Percentiles rank a stretch among this genome's conserved stretches.
Conservation (phyloP, 805 yeast genomes). For the Kodamaea sagamina region DNA sequence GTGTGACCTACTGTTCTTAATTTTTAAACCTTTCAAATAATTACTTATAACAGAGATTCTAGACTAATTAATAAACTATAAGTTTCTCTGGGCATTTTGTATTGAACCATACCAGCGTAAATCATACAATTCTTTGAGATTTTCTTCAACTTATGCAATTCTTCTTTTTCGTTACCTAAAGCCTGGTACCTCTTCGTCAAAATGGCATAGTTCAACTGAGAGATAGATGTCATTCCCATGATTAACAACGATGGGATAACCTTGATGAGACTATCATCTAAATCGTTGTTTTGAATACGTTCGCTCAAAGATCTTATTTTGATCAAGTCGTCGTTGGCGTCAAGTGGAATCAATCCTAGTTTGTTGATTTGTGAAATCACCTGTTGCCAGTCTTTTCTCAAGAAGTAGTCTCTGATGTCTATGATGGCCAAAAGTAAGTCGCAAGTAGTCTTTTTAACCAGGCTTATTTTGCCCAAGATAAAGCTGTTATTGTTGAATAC, state of each 20-base stretch:
- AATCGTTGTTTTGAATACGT: slow-evolving; percentile 52
- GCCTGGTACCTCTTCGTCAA: slow-evolving; percentile 46
- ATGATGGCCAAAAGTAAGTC: slow-evolving; percentile 64
- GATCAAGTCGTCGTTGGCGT: slow-evolving; percentile 48
- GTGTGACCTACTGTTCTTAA: too few relatives aligned
- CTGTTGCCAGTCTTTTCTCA: slow-evolving; percentile 57
- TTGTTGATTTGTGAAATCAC: slow-evolving; percentile 57
- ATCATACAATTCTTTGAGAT: slow-evolving; percentile 88
- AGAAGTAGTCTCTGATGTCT: slow-evolving; percentile 61
- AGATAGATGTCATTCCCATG: slow-evolving; percentile 77
- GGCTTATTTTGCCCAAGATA: slow-evolving; percentile 56
- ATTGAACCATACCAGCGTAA: slow-evolving; percentile 92
- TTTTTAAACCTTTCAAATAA: neutral
- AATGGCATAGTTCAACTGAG: slow-evolving; percentile 53
- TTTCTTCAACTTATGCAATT: slow-evolving; percentile 51
- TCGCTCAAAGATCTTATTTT: slow-evolving; percentile 69
- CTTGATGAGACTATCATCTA: slow-evolving; percentile 72
- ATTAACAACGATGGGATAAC: slow-evolving; percentile 79
- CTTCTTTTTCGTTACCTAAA: slow-evolving; percentile 50
- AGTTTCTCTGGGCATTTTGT: slow-evolving; percentile 85
- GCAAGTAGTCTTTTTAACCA: slow-evolving; percentile 64
- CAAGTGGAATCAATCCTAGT: slow-evolving; percentile 67
- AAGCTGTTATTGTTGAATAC: slow-evolving; percentile 56
- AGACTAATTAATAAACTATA: slow-evolving; percentile 68
- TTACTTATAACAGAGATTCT: slow-evolving; percentile 47